These are phyloP conservation scores for Clonostachys sp. DNA, from an alignment of 2,329 filamentous ascomycete genomes.

Conservation along the genomic window DNA sequence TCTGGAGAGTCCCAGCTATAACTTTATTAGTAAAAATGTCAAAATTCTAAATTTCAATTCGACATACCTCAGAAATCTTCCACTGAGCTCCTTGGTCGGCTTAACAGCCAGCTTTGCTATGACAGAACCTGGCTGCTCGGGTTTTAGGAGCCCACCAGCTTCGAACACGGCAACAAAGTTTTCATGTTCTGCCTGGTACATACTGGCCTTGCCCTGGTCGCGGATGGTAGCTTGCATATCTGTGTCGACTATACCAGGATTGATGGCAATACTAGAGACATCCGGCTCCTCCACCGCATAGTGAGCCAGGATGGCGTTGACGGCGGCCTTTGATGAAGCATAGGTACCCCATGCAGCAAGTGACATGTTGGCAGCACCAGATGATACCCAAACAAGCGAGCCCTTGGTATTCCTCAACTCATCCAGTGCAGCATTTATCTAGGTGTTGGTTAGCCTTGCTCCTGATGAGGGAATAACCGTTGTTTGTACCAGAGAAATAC, in stretches of 20 bases:
- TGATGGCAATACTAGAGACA: slow-evolving; percentile 67
- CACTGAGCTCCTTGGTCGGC: slow-evolving; percentile 64
- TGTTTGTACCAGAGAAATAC: slow-evolving; percentile 40
- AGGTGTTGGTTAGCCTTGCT: neutral
- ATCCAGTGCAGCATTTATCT: slow-evolving; percentile 68
- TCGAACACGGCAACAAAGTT: slow-evolving; percentile 66
- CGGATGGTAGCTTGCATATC: slow-evolving; percentile 85
- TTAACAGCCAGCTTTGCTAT: slow-evolving; percentile 73
- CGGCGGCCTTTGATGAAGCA: slow-evolving; percentile 77
- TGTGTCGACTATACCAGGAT: slow-evolving; percentile 81
- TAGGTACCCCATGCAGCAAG: slow-evolving; percentile 78
- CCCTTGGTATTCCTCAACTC: slow-evolving; percentile 65
- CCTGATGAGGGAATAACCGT: slow-evolving; percentile 1
- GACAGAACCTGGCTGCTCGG: slow-evolving; percentile 80
- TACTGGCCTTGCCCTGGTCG: slow-evolving; percentile 45
- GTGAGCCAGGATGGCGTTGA: slow-evolving; percentile 74
- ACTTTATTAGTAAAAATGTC: too few relatives aligned
- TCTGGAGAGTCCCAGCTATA: too few relatives aligned
- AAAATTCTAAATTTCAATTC: too few relatives aligned
- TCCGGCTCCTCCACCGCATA: slow-evolving; percentile 72
- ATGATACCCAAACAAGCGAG: slow-evolving; percentile 72
- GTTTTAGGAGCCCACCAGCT: slow-evolving; percentile 67
- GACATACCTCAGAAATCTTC: slow-evolving; percentile 67
- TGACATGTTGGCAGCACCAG: slow-evolving; percentile 63
- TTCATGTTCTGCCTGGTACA: slow-evolving; percentile 54